phyloP scores from a whole-genome alignment of 164 flowering plant genomes.

The Macadamia integrifolia region DNA sequence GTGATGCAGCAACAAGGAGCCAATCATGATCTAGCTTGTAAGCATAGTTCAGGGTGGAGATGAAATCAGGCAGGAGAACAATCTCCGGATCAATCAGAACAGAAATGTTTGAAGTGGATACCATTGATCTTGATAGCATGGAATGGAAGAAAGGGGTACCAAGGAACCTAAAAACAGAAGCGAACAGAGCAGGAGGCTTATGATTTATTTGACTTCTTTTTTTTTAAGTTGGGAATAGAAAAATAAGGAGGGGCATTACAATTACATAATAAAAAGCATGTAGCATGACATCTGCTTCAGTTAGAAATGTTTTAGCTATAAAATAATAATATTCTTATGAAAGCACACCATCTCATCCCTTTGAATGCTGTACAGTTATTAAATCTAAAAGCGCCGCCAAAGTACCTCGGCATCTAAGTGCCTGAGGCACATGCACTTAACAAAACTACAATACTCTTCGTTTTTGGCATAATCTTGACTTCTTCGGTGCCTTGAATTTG shows the following conservation, averaged over 20 bases:
- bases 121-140: constrained; percentile 69
- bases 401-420: no score
- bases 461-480: no score
- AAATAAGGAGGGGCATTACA: neutral
- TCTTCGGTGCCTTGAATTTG: no score
- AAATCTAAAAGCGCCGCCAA: no score
- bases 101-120: constrained; percentile 58
- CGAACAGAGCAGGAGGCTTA: neutral
- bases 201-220: neutral
- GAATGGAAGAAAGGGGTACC: constrained; percentile 95
- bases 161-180: constrained; percentile 48
- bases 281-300: no score
- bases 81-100: constrained; percentile 66
- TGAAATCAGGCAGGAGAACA: constrained; percentile 60
- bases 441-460: no score
- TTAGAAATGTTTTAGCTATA: no score
- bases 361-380: no score
- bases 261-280: neutral
- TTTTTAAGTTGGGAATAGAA: neutral
- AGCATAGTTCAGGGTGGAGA: constrained; percentile 50
- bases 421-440: no score
- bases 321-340: no score
- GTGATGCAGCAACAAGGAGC: constrained; percentile 64
- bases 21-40: constrained; percentile 68
- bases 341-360: no score